These are phyloP conservation scores for Azolla pinnata DNA, from an alignment of 75 land plant species.

Conservation along the genomic window DNA sequence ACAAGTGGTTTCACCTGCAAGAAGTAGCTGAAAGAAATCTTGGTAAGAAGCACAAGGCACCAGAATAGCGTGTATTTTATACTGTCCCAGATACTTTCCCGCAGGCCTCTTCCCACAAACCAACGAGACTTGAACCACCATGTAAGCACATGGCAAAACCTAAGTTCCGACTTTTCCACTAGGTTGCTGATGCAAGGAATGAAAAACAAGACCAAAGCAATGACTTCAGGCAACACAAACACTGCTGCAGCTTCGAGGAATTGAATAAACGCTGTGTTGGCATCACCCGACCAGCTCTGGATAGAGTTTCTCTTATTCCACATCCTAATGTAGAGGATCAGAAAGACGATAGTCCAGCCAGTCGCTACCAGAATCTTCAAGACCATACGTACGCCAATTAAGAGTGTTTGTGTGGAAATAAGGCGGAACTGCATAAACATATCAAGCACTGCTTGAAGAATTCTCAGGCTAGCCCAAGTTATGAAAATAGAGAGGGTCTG, in stretches of 20 bases:
- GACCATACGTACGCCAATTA: slow-evolving; percentile 63
- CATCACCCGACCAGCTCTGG: slow-evolving; percentile 35
- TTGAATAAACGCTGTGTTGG: slow-evolving; percentile 22
- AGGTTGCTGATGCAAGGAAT: slow-evolving; percentile 68
- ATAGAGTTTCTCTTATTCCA: slow-evolving; percentile 56
- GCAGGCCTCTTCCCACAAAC: slow-evolving; percentile 78
- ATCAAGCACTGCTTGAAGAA: slow-evolving; percentile 61
- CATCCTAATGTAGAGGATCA: slow-evolving; percentile 48
- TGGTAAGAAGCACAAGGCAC: slow-evolving; percentile 46
- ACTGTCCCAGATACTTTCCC: slow-evolving; percentile 57
- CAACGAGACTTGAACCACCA: slow-evolving; percentile 79
- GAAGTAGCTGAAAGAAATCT: slow-evolving; percentile 65
- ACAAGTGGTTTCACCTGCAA: slow-evolving; percentile 65
- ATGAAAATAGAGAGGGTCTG: slow-evolving; percentile 49
- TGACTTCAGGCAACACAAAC: slow-evolving; percentile 39
- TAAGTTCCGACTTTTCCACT: slow-evolving; percentile 57
- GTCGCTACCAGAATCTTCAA: slow-evolving; percentile 53
- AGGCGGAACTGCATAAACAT: slow-evolving; percentile 54
- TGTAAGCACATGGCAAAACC: slow-evolving; percentile 35
- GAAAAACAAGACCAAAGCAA: slow-evolving; percentile 46
- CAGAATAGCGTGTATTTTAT: slow-evolving; percentile 57
- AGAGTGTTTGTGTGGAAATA: slow-evolving; percentile 54
- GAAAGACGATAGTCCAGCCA: slow-evolving; percentile 56
- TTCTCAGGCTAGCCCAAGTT: slow-evolving; percentile 69
- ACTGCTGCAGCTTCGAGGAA: slow-evolving; percentile 45